These are phyloP conservation scores for Suillus fuscotomentosus DNA, from an alignment of 768 basidiomycete species.

Conservation along the genomic window DNA sequence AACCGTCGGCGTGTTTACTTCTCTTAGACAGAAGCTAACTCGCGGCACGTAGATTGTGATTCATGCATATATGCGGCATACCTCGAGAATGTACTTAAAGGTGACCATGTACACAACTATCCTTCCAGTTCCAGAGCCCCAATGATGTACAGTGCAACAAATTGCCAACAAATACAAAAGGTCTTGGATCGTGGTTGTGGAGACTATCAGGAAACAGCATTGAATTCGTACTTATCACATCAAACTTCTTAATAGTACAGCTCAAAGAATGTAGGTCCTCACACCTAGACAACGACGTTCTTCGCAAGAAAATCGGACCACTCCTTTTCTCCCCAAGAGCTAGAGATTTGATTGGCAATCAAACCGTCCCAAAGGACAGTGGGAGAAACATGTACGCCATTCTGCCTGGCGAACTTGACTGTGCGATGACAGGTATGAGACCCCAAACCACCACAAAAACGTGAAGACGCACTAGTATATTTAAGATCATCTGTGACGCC, in stretches of 20 bases:
- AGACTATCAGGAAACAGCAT: background rate
- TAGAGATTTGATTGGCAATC: conserved; percentile 69
- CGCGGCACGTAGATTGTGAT: too few species aligned
- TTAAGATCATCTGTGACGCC: conserved; percentile 85
- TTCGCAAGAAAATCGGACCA: conserved; percentile 74
- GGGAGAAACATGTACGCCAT: conserved; percentile 89
- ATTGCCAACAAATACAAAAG: too few species aligned
- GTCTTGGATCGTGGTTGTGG: too few species aligned
- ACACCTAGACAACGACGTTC: conserved; percentile 47
- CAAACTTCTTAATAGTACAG: background rate
- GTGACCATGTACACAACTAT: too few species aligned
- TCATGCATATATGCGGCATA: too few species aligned
- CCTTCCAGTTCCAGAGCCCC: too few species aligned
- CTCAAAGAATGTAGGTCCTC: background rate
- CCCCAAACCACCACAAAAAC: background rate
- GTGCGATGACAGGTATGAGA: conserved; percentile 2
- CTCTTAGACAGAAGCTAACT: too few species aligned
- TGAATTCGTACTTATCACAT: background rate
- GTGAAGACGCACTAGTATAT: conserved; percentile 65
- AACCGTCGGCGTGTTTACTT: too few species aligned
- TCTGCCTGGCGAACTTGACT: conserved; percentile 93
- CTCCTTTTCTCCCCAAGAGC: conserved; percentile 78
- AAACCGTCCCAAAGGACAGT: conserved; percentile 78
- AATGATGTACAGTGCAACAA: too few species aligned
- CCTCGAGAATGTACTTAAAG: too few species aligned